Percentiles rank a stretch among this genome's conserved stretches.
phyloP scores from a whole-genome alignment of 306 rosid species.

The Begonia fuchsioides region DNA sequence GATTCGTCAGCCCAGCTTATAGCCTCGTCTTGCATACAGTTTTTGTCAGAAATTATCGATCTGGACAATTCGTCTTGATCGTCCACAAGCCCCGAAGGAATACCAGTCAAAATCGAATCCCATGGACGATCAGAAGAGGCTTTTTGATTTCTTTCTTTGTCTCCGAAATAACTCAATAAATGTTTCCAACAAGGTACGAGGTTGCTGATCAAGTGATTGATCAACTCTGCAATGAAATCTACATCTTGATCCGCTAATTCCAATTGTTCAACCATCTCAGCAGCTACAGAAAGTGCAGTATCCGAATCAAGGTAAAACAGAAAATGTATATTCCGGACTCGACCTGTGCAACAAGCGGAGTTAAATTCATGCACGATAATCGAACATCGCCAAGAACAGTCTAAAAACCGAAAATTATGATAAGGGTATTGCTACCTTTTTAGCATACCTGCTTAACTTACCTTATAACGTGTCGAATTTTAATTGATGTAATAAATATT shows the following conservation, averaged over 20 bases:
- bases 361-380: too few species aligned
- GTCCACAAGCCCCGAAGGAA: conserved; percentile 12
- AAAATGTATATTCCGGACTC: conserved; percentile 57
- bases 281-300: too few species aligned
- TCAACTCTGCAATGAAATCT: conserved; percentile 64
- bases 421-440: too few species aligned
- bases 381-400: too few species aligned
- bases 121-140: conserved; percentile 24
- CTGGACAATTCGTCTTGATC: conserved; percentile 21
- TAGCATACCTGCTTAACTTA: too few species aligned
- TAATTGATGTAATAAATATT: too few species aligned
- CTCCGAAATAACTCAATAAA: too few species aligned
- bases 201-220: conserved; percentile 56
- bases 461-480: too few species aligned
- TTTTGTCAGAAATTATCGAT: conserved; percentile 10
- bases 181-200: conserved; percentile 78
- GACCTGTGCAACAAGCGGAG: too few species aligned
- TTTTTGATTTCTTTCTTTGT: too few species aligned
- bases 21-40: conserved; percentile 7
- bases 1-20: conserved; percentile 4
- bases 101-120: conserved; percentile 22
- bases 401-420: too few species aligned
- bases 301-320: conserved; percentile 81
- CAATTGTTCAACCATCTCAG: too few species aligned
- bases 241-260: conserved; percentile 72